Percentiles rank a stretch among this genome's conserved stretches.
phyloP scores from a whole-genome alignment of 345 rosid species.

The Rhodamnia argentea region DNA sequence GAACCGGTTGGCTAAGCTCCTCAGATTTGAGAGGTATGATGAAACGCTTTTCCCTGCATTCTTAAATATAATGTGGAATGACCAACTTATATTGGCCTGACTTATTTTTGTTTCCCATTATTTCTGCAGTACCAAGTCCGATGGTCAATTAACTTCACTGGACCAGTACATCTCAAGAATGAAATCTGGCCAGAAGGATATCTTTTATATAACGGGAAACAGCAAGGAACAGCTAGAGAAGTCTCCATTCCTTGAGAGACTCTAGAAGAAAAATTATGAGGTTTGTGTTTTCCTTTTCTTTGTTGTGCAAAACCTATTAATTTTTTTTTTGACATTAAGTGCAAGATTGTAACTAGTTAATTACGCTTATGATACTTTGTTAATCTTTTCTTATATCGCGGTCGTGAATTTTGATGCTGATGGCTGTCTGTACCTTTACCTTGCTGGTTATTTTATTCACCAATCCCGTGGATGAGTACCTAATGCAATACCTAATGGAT shows the following conservation, averaged over 20 bases:
- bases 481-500: conserved; percentile 99
- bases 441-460: conserved; percentile 93
- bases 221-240: conserved; percentile 90
- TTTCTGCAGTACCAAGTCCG: conserved; percentile 69
- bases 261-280: conserved; percentile 90
- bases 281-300: conserved; percentile 9
- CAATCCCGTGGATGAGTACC: conserved; percentile 91
- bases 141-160: conserved; percentile 84
- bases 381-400: not conserved
- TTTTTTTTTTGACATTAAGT: not conserved
- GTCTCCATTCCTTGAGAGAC: conserved; percentile 96
- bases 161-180: conserved; percentile 96
- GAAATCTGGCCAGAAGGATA: conserved; percentile 79
- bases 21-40: conserved; percentile 75
- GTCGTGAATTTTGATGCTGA: not conserved
- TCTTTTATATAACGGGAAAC: conserved; percentile 91
- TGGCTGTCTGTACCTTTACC: not conserved
- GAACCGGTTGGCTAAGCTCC: conserved; percentile 90
- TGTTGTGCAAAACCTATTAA: not conserved
- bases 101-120: not conserved
- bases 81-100: not conserved
- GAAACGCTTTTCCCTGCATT: not conserved
- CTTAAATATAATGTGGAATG: not conserved
- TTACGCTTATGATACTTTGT: not conserved
- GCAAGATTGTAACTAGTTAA: not conserved